phyloP scores from a whole-genome alignment of 345 rosid genomes.

The Sisymbrium irio region DNA sequence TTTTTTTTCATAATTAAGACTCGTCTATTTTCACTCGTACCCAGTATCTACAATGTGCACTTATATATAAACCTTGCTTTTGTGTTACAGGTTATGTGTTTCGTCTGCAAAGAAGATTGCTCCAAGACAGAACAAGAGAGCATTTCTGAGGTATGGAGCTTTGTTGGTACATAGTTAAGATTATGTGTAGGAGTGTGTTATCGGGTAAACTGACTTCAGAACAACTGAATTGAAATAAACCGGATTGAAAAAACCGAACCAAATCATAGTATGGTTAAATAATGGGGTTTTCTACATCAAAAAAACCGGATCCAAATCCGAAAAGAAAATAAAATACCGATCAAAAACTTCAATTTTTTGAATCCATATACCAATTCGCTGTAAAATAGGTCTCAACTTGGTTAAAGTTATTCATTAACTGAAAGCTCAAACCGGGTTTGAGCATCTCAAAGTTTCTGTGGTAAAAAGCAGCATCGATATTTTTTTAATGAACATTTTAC shows the following conservation, averaged over 20 bases:
- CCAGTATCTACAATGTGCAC: neutral
- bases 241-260: neutral
- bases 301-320: neutral
- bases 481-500: neutral
- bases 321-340: neutral
- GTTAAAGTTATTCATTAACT: no score
- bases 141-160: conserved; percentile 54
- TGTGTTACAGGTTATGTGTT: conserved; percentile 57
- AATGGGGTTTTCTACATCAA: neutral
- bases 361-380: neutral
- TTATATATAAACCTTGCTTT: neutral
- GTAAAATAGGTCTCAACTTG: no score
- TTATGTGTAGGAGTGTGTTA: neutral
- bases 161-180: neutral
- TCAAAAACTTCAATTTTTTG: no score
- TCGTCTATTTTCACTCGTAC: no score
- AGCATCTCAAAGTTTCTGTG: neutral
- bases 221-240: neutral
- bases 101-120: conserved; percentile 55
- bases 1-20: no score
- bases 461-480: neutral
- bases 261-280: neutral
- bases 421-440: neutral
- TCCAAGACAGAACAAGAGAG: conserved; percentile 45
- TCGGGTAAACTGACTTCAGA: neutral